Evolutionary conservation across 2,329 filamentous ascomycete species (phyloP).

Genomic region (Diaporthe citrichinensis): DNA sequence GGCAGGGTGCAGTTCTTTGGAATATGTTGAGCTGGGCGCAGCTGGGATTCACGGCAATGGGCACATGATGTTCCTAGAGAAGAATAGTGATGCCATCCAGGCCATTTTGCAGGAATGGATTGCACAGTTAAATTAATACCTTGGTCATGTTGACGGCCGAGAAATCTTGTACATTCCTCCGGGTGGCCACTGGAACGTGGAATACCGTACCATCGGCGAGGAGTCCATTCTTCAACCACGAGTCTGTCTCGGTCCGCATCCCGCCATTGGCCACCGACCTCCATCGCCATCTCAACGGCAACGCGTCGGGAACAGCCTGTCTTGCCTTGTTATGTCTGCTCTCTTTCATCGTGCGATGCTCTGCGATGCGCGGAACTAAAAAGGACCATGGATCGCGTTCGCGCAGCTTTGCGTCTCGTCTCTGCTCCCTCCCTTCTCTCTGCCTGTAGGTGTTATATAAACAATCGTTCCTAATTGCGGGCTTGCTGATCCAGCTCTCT

Average conservation of each 20-base stretch:
- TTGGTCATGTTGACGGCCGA: neutral
- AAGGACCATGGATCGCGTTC: slow-evolving; percentile 16
- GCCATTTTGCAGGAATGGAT: slow-evolving; percentile 21
- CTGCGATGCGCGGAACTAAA: slow-evolving; percentile 15
- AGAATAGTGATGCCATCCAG: slow-evolving; percentile 58
- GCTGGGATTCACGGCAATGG: slow-evolving; percentile 60
- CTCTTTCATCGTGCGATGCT: neutral
- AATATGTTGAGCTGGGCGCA: slow-evolving; percentile 49
- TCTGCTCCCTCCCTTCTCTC: slow-evolving; percentile 15
- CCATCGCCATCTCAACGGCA: slow-evolving; percentile 17
- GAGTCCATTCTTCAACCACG: slow-evolving; percentile 37
- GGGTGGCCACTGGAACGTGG: slow-evolving; percentile 20
- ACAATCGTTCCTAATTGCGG: slow-evolving; percentile 5
- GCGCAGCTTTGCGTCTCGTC: neutral
- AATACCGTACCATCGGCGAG: neutral
- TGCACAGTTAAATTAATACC: slow-evolving; percentile 11
- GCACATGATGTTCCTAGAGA: slow-evolving; percentile 64
- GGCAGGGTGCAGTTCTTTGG: slow-evolving; percentile 52
- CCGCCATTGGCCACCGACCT: slow-evolving; percentile 19
- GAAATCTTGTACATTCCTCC: slow-evolving; percentile 25
- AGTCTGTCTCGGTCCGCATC: slow-evolving; percentile 27
- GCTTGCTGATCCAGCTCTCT: neutral
- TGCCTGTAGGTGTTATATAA: slow-evolving; percentile 26
- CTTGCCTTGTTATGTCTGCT: slow-evolving; percentile 22
- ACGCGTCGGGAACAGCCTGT: slow-evolving; percentile 24